These are phyloP conservation scores for Harrya chromipes DNA, from an alignment of 768 basidiomycete genomes.

Conservation along the genomic window DNA sequence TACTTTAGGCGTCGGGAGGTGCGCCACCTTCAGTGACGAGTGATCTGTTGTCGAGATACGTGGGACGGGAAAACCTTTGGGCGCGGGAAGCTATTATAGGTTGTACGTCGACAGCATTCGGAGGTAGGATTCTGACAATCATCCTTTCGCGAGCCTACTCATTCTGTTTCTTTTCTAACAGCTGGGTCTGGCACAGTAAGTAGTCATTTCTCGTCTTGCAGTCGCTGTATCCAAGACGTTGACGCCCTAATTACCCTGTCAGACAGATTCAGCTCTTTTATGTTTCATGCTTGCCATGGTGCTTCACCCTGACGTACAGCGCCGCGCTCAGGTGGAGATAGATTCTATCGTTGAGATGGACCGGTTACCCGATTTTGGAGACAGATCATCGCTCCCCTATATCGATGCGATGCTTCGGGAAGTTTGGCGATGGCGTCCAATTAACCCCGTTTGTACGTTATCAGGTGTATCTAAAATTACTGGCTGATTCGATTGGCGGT, in stretches of 20 bases:
- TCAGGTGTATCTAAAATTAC: too few species aligned
- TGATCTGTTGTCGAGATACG: not conserved
- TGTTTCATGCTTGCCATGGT: slow-evolving; percentile 27
- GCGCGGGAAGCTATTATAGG: not conserved
- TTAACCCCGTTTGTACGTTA: slow-evolving; percentile 10
- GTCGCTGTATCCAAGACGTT: not conserved
- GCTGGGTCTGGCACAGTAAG: slow-evolving; percentile 5
- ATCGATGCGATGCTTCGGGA: slow-evolving; percentile 25
- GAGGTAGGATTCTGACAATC: not conserved
- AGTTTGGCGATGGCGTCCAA: slow-evolving; percentile 20
- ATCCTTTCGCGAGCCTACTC: not conserved
- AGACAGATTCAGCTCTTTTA: slow-evolving; percentile 16
- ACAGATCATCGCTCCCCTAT: slow-evolving; percentile 25
- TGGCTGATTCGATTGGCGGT: too few species aligned
- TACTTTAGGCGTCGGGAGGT: not conserved
- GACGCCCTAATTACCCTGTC: not conserved
- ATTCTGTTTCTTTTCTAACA: not conserved
- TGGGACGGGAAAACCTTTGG: not conserved
- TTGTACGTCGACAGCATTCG: slow-evolving; percentile 1
- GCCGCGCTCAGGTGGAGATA: slow-evolving; percentile 18
- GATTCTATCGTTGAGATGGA: slow-evolving; percentile 20
- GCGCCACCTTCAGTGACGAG: not conserved
- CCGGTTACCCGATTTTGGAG: slow-evolving; percentile 23
- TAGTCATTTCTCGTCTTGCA: not conserved
- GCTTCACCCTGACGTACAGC: slow-evolving; percentile 19